Evolutionary conservation across 139 green algal genomes (phyloP).

Genomic region (Chlamydomonas schloesseri): DNA sequence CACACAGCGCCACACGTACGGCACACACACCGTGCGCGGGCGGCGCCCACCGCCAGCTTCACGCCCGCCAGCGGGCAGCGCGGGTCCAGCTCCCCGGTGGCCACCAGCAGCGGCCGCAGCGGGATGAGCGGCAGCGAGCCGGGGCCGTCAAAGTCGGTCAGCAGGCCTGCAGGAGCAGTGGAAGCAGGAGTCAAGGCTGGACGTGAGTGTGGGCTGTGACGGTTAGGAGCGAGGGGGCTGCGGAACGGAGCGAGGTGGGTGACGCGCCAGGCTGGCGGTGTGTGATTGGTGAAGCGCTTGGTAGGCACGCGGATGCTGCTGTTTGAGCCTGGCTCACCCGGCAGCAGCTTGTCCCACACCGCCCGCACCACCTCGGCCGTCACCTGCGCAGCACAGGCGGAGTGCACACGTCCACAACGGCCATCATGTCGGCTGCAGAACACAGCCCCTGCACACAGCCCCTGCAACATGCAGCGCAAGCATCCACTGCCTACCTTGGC

Average conservation of each 20-base stretch:
- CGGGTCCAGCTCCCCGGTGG: conserved; percentile 65
- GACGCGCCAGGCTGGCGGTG: not conserved
- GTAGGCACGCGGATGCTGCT: no score
- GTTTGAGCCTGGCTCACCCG: conserved; percentile 6
- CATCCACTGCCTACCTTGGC: no score
- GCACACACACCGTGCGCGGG: not conserved
- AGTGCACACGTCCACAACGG: not conserved
- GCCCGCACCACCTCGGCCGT: conserved; percentile 45
- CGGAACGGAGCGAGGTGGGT: not conserved
- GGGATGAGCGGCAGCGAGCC: conserved; percentile 64
- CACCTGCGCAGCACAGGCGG: not conserved
- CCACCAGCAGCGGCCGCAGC: conserved; percentile 69
- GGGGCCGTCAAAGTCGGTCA: conserved; percentile 63
- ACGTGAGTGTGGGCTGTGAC: no score
- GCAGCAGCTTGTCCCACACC: conserved; percentile 58
- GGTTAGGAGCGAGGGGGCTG: no score
- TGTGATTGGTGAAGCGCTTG: no score
- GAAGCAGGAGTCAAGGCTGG: no score
- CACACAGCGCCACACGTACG: no score
- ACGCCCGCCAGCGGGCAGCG: conserved; percentile 53
- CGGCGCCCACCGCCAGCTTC: not conserved
- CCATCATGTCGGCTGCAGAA: not conserved
- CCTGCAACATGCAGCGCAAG: not conserved
- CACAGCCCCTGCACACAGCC: not conserved
- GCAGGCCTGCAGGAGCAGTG: conserved; percentile 47